A percentile compares a stretch with the other conserved stretches of the same genome.
Evolutionary conservation across 2,329 filamentous ascomycete species (phyloP).

Genomic region (Aspergillus sp.): DNA sequence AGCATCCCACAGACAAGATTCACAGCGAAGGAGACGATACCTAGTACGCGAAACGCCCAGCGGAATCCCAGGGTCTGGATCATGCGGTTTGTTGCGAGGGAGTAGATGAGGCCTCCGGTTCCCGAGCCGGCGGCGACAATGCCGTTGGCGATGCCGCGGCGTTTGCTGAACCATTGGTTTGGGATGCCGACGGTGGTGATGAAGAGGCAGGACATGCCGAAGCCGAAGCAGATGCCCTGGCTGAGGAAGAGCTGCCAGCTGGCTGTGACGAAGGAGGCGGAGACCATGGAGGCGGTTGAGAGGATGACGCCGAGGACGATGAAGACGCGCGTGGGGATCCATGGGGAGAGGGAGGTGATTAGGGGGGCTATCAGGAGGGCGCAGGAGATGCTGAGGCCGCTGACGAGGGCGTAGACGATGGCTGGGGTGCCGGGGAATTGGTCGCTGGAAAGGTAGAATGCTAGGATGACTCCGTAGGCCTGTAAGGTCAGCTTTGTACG

Average conservation of each 20-base stretch:
- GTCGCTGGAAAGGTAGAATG: too few relatives aligned
- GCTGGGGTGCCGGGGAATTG: not conserved
- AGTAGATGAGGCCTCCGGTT: too few relatives aligned
- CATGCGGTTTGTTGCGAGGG: too few relatives aligned
- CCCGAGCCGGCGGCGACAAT: slow-evolving; percentile 17
- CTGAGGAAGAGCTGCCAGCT: slow-evolving; percentile 44
- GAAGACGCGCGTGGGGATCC: too few relatives aligned
- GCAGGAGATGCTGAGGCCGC: slow-evolving; percentile 6
- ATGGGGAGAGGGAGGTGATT: too few relatives aligned
- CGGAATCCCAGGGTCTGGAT: too few relatives aligned
- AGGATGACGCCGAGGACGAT: too few relatives aligned
- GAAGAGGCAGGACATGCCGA: slow-evolving; percentile 43
- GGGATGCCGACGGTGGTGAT: slow-evolving; percentile 39
- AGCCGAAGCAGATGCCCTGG: slow-evolving; percentile 43
- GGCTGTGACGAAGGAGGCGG: slow-evolving; percentile 36
- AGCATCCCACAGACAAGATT: too few relatives aligned
- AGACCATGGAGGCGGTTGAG: slow-evolving; percentile 31
- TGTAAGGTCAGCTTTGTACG: too few relatives aligned
- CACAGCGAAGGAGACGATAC: too few relatives aligned
- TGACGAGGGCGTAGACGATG: slow-evolving; percentile 3
- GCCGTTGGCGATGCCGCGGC: slow-evolving; percentile 42
- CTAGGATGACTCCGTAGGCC: too few relatives aligned
- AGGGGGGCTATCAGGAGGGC: slow-evolving; percentile 3
- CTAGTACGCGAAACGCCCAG: too few relatives aligned
- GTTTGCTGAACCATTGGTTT: slow-evolving; percentile 44